These are phyloP conservation scores for Saturnispora sekii DNA, from an alignment of 805 yeast genomes.

Conservation along the genomic window DNA sequence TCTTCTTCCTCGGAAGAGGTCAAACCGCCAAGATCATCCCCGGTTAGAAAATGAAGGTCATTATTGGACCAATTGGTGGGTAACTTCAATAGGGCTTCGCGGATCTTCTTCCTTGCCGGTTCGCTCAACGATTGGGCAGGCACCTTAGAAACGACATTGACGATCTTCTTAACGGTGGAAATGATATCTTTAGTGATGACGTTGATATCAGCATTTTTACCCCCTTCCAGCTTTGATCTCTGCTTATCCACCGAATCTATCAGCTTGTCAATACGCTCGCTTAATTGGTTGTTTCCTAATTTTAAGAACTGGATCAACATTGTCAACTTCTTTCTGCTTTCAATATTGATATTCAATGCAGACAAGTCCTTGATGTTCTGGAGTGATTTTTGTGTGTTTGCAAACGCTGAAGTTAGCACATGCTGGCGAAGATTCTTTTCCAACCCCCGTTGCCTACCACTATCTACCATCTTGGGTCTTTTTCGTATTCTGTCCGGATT, in stretches of 20 bases:
- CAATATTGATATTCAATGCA: slow-evolving; percentile 34
- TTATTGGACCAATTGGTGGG: slow-evolving; percentile 61
- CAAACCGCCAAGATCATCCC: slow-evolving; percentile 4
- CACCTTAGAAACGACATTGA: slow-evolving; percentile 74
- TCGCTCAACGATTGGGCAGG: slow-evolving; percentile 69
- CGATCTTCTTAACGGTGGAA: slow-evolving; percentile 81
- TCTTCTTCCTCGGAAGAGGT: slow-evolving; percentile 10
- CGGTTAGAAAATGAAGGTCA: slow-evolving; percentile 8
- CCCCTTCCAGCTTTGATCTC: slow-evolving; percentile 11
- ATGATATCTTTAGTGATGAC: slow-evolving; percentile 51
- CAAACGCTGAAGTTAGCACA: slow-evolving; percentile 22
- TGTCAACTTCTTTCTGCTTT: slow-evolving; percentile 64
- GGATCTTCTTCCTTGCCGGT: slow-evolving; percentile 69
- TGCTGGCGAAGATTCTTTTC: slow-evolving; percentile 19
- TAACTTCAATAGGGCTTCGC: slow-evolving; percentile 64
- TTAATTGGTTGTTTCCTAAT: slow-evolving; percentile 70
- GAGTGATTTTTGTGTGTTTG: slow-evolving; percentile 22
- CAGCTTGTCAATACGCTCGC: slow-evolving; percentile 52
- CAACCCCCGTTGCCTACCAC: too few species aligned
- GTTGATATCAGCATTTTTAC: slow-evolving; percentile 8
- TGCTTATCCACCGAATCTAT: slow-evolving; percentile 23
- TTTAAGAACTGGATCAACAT: slow-evolving; percentile 73
- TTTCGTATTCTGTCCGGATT: background rate
- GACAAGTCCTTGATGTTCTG: slow-evolving; percentile 28
- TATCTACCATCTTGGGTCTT: slow-evolving; percentile 10